phyloP scores from a whole-genome alignment of 495 filamentous ascomycete genomes.

The Lichina pygmaea region DNA sequence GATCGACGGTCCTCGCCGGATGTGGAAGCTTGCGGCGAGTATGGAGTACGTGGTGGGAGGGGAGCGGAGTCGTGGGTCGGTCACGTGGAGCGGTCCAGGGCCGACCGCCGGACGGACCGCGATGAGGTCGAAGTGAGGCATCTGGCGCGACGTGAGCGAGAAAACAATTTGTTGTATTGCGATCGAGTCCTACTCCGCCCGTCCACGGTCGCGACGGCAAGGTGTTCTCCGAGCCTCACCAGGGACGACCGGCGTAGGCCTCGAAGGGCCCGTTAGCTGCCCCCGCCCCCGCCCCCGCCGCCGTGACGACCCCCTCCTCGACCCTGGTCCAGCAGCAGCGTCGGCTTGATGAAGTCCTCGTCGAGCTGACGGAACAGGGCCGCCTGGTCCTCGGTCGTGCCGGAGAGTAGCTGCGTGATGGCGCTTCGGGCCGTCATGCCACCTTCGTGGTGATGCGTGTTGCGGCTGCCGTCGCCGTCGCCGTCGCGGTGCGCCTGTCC shows the following conservation, averaged over 20 bases:
- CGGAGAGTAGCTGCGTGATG: slow-evolving; percentile 43
- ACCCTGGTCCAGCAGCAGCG: slow-evolving; percentile 53
- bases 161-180: too few relatives aligned
- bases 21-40: too few relatives aligned
- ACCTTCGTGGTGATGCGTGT: slow-evolving; percentile 3
- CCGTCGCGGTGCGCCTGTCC: neutral
- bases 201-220: neutral
- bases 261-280: neutral
- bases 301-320: slow-evolving; percentile 10
- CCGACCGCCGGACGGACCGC: neutral
- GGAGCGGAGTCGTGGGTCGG: neutral
- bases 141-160: neutral
- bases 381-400: slow-evolving; percentile 64
- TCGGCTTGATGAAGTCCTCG: slow-evolving; percentile 91
- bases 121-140: neutral
- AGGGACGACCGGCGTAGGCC: too few relatives aligned
- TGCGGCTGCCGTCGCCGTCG: neutral
- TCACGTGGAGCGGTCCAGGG: neutral
- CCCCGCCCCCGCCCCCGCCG: neutral
- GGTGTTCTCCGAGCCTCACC: neutral
- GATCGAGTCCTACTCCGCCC: neutral
- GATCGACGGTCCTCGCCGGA: too few relatives aligned
- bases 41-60: too few relatives aligned
- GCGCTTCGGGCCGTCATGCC: slow-evolving; percentile 29
- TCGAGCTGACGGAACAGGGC: slow-evolving; percentile 83